phyloP scores from a whole-genome alignment of 2,329 filamentous ascomycete genomes.

The Ophiostoma sp. region DNA sequence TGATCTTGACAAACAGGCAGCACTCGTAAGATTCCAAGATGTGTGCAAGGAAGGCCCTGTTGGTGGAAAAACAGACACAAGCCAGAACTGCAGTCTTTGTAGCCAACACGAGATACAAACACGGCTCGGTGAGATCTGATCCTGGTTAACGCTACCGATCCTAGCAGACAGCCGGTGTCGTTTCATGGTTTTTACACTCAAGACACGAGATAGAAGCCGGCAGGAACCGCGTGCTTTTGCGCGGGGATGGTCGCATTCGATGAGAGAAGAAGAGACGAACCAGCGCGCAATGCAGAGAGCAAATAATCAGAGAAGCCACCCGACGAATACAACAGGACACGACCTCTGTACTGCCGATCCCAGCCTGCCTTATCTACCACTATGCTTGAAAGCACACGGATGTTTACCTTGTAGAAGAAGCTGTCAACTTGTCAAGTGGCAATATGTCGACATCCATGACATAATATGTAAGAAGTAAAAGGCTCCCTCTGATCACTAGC shows the following conservation, averaged over 20 bases:
- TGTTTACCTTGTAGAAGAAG: neutral
- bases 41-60: neutral
- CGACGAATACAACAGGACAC: too few relatives aligned
- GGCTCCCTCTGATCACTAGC: too few relatives aligned
- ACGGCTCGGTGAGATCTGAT: neutral
- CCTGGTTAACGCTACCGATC: conserved; percentile 8
- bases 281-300: neutral
- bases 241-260: conserved; percentile 2
- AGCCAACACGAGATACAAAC: neutral
- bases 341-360: too few relatives aligned
- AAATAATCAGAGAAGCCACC: neutral
- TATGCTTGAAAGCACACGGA: too few relatives aligned
- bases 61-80: conserved; percentile 7
- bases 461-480: too few relatives aligned
- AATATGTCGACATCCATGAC: neutral
- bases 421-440: neutral
- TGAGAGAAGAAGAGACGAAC: neutral
- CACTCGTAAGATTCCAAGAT: neutral
- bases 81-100: neutral
- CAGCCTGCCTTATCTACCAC: too few relatives aligned
- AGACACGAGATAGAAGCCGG: neutral
- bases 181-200: neutral
- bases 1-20: neutral
- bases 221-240: neutral
- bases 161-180: neutral